phyloP scores from a whole-genome alignment of 345 rosid genomes.

The Clausena lansium region DNA sequence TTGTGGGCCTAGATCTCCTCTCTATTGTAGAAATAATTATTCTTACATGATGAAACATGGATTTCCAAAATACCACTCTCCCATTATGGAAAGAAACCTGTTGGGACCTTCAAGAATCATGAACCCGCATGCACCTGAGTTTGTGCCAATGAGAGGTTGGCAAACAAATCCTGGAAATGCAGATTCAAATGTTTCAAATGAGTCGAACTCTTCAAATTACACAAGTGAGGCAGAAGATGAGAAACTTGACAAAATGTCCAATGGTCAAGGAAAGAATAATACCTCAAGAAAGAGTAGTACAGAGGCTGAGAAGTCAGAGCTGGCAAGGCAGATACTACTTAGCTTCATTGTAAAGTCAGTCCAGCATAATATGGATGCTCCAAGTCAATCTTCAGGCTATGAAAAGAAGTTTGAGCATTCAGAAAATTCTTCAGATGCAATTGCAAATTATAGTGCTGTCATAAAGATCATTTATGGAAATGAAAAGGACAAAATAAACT shows the following conservation, averaged over 20 bases:
- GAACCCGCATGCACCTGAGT: slow-evolving; percentile 70
- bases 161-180: slow-evolving; percentile 30
- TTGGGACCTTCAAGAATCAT: slow-evolving; percentile 36
- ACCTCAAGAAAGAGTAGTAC: slow-evolving; percentile 28
- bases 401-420: slow-evolving; percentile 30
- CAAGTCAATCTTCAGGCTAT: slow-evolving; percentile 21
- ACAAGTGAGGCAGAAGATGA: slow-evolving; percentile 25
- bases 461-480: slow-evolving; percentile 47
- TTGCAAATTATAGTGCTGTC: slow-evolving; percentile 50
- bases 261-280: slow-evolving; percentile 16
- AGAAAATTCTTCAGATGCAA: slow-evolving; percentile 44
- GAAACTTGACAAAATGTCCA: slow-evolving; percentile 18
- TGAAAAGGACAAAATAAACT: slow-evolving; percentile 31
- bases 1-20: slow-evolving; percentile 54
- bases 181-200: slow-evolving; percentile 22
- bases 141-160: slow-evolving; percentile 53
- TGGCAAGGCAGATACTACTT: slow-evolving; percentile 70
- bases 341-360: slow-evolving; percentile 71
- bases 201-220: slow-evolving; percentile 19
- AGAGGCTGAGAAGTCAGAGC: slow-evolving; percentile 52
- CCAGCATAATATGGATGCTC: slow-evolving; percentile 38
- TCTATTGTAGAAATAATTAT: slow-evolving; percentile 39
- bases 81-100: slow-evolving; percentile 21
- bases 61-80: slow-evolving; percentile 32
- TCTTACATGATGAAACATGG: slow-evolving; percentile 35